Base-by-base conservation (phyloP, 257 asterid genomes). In the Solanum rostratum region DNA sequence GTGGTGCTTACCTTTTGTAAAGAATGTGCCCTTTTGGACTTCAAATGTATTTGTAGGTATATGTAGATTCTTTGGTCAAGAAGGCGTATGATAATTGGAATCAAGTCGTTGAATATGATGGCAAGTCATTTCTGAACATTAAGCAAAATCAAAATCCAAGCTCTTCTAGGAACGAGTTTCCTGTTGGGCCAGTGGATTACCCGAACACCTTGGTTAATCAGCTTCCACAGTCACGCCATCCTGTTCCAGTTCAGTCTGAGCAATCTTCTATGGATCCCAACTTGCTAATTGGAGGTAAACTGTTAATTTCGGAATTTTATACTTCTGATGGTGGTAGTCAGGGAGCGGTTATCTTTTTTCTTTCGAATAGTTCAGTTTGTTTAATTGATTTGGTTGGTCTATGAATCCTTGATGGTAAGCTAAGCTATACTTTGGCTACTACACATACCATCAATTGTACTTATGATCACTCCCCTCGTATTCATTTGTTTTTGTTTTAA, bases 81-180 rank as follows among this genome's bases (percentile, higher is more conserved):
- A 97, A 94, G 82, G 99, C 99, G 78, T 97, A 95, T 79, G 99
- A 95, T 53, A 93, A 93, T 83, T 97, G 99, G 99, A 89, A 86
- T 88, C 93, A 93, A 90, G 98, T 93, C 79, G 93, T 97, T 62
- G 99, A 95, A 91, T 97, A 97, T 84, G 99, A 97, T 87, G 99
- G 98, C 27, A 93, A 95, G 85, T 89, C 99, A 29, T 94, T 97
- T 59, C 29, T 95, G 91, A 89, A 88, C 88, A 85, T 91, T 86
- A 91, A 95, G 89, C 94, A 97, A 88, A 91, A 80, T 50, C 90
- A 92, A 85, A 91, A 89, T 62, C 85, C 91, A 2, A 86, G 83
- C 88, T 84, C 89, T 5, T 83, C 90, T 15, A 88, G 82, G 19
- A 85, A 86, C 14, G 96, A 95, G 84, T 90, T 88, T 85, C 93